Evolutionary conservation across 2,329 filamentous ascomycete species (phyloP), one percentile per base, ranked within the genome.

Genomic region (Myrmaecium sp.): DNA sequence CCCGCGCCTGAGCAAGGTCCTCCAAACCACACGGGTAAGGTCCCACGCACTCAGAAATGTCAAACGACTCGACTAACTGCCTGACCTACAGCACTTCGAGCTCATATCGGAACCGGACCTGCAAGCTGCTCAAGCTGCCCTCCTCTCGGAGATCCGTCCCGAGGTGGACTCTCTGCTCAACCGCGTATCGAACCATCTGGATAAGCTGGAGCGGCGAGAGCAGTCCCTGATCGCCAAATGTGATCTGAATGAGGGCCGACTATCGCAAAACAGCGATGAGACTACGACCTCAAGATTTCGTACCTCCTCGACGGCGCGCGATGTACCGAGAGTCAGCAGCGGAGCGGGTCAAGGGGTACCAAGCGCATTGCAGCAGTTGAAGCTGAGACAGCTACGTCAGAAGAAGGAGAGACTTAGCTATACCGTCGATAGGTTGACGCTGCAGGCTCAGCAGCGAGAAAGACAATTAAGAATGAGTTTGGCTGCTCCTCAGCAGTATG

Each of bases 141-240:
- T 94, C 11, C 75, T 83, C 40, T 78, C 81, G 42, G 83, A 92
- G 47, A 89, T 93, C 39, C 74, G 76, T n/a, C 84, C 84, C 6
- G 83, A 82, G 49, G 78, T 92, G 36, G 62, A 74, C 16, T 68
- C 72, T 31, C 69, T 94, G 2, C 71, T 94, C 27, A 67, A 73
- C 35, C 74, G 83, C 37, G 81, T 83, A n/a, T 74, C 82, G 37
- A 72, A 74, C 35, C 76, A 92, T 43, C 66, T 91, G 20, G 80
- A 84, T 40, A 79, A 81, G 31, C 71, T 86, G 21, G 78, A 78
- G 27, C 71, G 83, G 5, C 76, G 81, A 36, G 80, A 92, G 49
- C 74, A 91, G 44, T 74, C 74, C 1, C 63, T 93, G 18, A 81
- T 84, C 38, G 81, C 83, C 2, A 76, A 81, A 40, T 70, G 73